Conservation (phyloP, 805 yeast species). For the Wickerhamomyces rabaulensis region DNA sequence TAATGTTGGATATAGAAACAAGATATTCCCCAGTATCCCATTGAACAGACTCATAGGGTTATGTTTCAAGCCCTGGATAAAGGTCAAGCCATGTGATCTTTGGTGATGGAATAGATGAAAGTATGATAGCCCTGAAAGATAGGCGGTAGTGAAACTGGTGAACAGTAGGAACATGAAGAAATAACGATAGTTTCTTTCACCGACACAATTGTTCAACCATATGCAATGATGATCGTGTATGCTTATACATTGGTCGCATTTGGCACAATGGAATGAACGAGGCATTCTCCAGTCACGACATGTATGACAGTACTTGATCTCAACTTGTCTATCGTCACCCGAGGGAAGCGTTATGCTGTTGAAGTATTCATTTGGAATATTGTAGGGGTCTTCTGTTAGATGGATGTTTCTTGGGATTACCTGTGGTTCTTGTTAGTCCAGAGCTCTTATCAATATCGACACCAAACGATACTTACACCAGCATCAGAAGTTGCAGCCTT, state of each 20-base stretch:
- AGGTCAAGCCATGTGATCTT: conserved; percentile 1
- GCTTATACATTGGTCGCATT: conserved; percentile 57
- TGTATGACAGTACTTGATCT: conserved; percentile 52
- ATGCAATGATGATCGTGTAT: conserved; percentile 36
- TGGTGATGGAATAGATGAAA: conserved; percentile 24
- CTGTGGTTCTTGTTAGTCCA: background rate
- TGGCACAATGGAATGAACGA: conserved; percentile 67
- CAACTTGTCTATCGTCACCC: conserved; percentile 23
- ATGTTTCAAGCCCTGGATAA: conserved; percentile 20
- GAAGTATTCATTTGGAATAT: conserved; percentile 54
- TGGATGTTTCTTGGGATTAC: conserved; percentile 61
- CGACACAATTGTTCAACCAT: conserved; percentile 73
- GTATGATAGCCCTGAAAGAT: conserved; percentile 27
- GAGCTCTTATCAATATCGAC: background rate
- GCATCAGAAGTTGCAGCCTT: conserved; percentile 61
- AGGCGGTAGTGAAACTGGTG: conserved; percentile 26
- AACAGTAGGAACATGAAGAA: conserved; percentile 48
- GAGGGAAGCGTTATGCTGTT: conserved; percentile 47
- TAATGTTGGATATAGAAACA: conserved; percentile 49
- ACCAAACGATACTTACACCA: conserved; percentile 32
- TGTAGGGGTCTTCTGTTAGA: conserved; percentile 34
- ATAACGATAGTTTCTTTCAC: conserved; percentile 62
- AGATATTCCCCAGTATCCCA: conserved; percentile 41
- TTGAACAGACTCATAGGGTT: conserved; percentile 45
- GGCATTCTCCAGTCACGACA: conserved; percentile 78